Conservation (phyloP, 805 yeast genomes). For the Candida gorgasii region DNA sequence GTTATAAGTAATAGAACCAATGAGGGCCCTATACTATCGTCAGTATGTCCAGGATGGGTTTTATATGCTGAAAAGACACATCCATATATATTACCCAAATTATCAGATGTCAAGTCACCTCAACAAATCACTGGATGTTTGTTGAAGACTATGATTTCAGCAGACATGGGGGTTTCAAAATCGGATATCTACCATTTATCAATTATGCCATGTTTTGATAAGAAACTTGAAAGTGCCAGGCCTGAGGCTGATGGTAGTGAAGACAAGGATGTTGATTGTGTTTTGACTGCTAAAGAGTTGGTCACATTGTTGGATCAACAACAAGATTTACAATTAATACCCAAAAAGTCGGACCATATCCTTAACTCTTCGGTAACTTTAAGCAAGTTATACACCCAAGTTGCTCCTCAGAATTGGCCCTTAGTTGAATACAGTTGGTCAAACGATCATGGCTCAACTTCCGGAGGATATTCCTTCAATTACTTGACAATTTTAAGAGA, state of each 20-base stretch:
- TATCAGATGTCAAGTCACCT: slow-evolving; percentile 81
- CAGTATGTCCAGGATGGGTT: slow-evolving; percentile 96
- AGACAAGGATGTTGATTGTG: slow-evolving; percentile 80
- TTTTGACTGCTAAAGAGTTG: slow-evolving; percentile 86
- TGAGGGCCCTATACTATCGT: slow-evolving; percentile 58
- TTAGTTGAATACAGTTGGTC: slow-evolving; percentile 61
- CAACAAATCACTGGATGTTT: slow-evolving; percentile 90
- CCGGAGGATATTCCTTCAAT: slow-evolving; percentile 87
- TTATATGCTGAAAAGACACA: slow-evolving; percentile 95
- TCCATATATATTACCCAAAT: slow-evolving; percentile 70
- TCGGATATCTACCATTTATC: slow-evolving; percentile 72
- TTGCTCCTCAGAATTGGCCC: slow-evolving; percentile 67
- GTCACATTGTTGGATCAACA: slow-evolving; percentile 65
- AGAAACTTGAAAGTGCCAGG: slow-evolving; percentile 91
- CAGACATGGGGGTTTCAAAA: slow-evolving; percentile 28
- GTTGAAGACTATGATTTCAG: slow-evolving; percentile 53
- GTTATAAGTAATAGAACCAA: slow-evolving; percentile 44
- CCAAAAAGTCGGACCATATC: slow-evolving; percentile 16
- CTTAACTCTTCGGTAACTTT: slow-evolving; percentile 13
- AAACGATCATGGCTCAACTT: slow-evolving; percentile 73
- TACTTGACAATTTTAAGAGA: slow-evolving; percentile 50
- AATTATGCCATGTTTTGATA: slow-evolving; percentile 97
- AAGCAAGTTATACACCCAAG: slow-evolving; percentile 24
- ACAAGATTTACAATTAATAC: slow-evolving; percentile 33
- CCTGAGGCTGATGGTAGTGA: slow-evolving; percentile 51